A percentile compares a stretch with the other conserved stretches of the same genome.
These are phyloP conservation scores for Tetrapisispora fleetii DNA, from an alignment of 805 yeast species.

Conservation along the genomic window DNA sequence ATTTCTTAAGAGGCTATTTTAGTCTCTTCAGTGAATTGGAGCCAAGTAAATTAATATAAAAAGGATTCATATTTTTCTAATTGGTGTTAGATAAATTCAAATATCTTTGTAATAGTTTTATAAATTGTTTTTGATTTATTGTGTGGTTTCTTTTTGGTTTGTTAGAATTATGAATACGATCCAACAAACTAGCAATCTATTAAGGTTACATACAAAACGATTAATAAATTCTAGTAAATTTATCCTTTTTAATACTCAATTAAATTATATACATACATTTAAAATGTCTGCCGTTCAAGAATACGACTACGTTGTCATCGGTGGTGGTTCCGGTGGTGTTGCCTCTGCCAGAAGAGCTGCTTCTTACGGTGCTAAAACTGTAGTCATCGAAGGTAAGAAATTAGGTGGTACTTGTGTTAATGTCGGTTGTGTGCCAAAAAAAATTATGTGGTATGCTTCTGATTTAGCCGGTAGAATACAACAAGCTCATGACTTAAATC, in stretches of 20 bases:
- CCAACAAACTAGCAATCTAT: not conserved
- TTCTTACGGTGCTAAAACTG: constrained; percentile 77
- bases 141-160: no score
- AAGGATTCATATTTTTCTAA: no score
- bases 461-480: constrained; percentile 70
- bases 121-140: no score
- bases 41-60: no score
- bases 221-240: constrained; percentile 1
- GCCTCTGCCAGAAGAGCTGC: constrained; percentile 98
- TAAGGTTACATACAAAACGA: not conserved
- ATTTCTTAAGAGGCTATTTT: no score
- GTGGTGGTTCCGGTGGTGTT: constrained; percentile 99
- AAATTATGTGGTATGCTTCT: constrained; percentile 97
- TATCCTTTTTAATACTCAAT: not conserved
- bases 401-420: constrained; percentile 99
- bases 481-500: constrained; percentile 78
- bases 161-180: not conserved
- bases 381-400: constrained; percentile 68
- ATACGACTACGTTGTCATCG: constrained; percentile 88
- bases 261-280: constrained; percentile 5
- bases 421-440: constrained; percentile 98
- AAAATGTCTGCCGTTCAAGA: constrained; percentile 43
- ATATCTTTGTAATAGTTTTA: not conserved
- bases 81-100: no score
- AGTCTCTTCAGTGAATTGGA: no score